phyloP scores from a whole-genome alignment of 129 eudicot species.

The Pittosporum tobira region DNA sequence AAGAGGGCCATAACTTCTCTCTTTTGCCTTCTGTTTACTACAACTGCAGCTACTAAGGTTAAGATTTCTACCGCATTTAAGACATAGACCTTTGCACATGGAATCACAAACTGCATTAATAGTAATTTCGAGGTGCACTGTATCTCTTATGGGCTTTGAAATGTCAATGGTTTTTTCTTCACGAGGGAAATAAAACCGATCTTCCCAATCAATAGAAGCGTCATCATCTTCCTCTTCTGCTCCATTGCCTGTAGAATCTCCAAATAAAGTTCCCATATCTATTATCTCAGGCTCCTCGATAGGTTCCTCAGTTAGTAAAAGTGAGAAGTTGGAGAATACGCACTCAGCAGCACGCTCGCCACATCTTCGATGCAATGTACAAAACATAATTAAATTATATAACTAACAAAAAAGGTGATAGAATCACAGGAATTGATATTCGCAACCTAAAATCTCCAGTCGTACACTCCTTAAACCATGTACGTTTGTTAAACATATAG shows the following conservation, averaged over 20 bases:
- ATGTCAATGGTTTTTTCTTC: conserved; percentile 67
- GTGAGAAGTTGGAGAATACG: conserved; percentile 62
- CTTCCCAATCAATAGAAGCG: conserved; percentile 55
- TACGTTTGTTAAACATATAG: too few relatives aligned
- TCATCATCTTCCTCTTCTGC: conserved; percentile 43
- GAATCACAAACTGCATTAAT: conserved; percentile 58
- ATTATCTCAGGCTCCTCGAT: conserved; percentile 63
- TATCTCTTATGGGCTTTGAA: conserved; percentile 79
- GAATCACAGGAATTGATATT: too few relatives aligned
- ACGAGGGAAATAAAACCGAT: conserved; percentile 68
- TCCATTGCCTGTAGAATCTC: conserved; percentile 23
- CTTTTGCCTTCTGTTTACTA: conserved; percentile 24
- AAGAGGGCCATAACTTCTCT: conserved; percentile 53
- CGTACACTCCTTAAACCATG: too few relatives aligned
- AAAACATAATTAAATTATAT: not conserved
- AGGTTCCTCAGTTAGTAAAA: conserved; percentile 73
- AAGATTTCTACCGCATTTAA: conserved; percentile 61
- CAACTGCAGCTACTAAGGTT: conserved; percentile 54
- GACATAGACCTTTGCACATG: conserved; percentile 70
- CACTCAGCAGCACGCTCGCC: conserved; percentile 72
- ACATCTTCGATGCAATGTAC: conserved; percentile 44
- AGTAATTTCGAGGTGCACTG: conserved; percentile 75
- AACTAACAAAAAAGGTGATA: too few relatives aligned
- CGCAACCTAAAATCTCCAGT: too few relatives aligned
- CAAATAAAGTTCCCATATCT: conserved; percentile 58